phyloP scores from a whole-genome alignment of 2,329 filamentous ascomycete species.

The Exserohilum turcica region DNA sequence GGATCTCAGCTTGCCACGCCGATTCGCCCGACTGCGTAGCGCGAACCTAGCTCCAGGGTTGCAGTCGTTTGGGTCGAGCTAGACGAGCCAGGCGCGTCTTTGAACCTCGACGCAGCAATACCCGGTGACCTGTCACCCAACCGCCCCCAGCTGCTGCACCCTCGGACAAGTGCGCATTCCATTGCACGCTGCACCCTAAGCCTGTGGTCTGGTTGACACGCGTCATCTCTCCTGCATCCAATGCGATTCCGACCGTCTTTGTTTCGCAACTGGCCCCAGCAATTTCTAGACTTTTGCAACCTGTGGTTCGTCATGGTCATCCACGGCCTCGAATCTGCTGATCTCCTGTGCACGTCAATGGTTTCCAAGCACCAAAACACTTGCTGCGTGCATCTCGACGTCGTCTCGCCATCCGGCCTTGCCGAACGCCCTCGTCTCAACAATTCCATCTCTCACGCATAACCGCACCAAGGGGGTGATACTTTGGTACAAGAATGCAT shows the following conservation, averaged over 20 bases:
- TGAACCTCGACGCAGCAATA: not conserved
- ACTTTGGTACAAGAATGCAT: slow-evolving; percentile 1
- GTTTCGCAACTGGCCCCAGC: not conserved
- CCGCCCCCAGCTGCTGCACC: slow-evolving; percentile 2
- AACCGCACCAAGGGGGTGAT: not conserved
- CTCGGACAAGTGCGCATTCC: not conserved
- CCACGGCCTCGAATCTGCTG: slow-evolving; percentile 1
- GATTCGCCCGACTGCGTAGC: slow-evolving; percentile 9
- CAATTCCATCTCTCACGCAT: not conserved
- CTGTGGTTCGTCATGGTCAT: slow-evolving; percentile 1
- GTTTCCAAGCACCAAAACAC: not conserved
- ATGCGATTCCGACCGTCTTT: not conserved
- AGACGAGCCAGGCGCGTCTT: slow-evolving; percentile 2
- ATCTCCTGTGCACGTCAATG: not conserved
- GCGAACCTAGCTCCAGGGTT: slow-evolving; percentile 11
- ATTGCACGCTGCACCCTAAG: slow-evolving; percentile 4
- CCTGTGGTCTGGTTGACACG: not conserved
- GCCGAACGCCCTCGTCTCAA: slow-evolving; percentile 2
- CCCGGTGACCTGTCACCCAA: slow-evolving; percentile 10
- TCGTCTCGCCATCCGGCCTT: not conserved
- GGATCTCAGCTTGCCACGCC: slow-evolving; percentile 16
- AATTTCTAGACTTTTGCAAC: slow-evolving; percentile 1
- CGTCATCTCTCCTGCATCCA: slow-evolving; percentile 6
- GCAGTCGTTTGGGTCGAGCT: slow-evolving; percentile 3
- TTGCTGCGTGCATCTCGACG: not conserved